Evolutionary conservation across 352 stramenopile species (phyloP).

Genomic region (Pythium phragmitis): DNA sequence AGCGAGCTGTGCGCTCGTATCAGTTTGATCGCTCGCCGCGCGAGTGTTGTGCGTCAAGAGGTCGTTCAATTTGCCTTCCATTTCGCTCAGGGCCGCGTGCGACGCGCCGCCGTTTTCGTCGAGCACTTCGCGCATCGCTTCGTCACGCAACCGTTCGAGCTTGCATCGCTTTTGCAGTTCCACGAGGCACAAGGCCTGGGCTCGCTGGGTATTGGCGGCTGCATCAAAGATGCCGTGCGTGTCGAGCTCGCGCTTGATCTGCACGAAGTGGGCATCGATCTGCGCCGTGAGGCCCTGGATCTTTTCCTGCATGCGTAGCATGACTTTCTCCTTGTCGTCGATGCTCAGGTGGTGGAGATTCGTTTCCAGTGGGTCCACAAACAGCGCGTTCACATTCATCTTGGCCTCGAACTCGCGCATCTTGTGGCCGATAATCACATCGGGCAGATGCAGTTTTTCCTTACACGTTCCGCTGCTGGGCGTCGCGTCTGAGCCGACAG

Average conservation of each 20-base stretch:
- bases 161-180: constrained; percentile 65
- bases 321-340: constrained; percentile 74
- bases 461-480: neutral
- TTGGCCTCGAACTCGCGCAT: constrained; percentile 80
- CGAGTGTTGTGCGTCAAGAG: constrained; percentile 16
- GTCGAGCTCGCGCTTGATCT: constrained; percentile 52
- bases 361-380: constrained; percentile 57
- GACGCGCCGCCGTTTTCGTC: constrained; percentile 10
- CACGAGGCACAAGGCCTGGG: constrained; percentile 67
- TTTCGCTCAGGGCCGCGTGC: constrained; percentile 13
- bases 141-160: constrained; percentile 58
- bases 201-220: constrained; percentile 53
- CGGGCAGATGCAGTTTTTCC: constrained; percentile 58
- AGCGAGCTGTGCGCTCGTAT: constrained; percentile 6
- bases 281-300: constrained; percentile 59
- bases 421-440: constrained; percentile 75
- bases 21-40: neutral
- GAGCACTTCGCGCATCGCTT: constrained; percentile 58
- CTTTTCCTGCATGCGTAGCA: constrained; percentile 66
- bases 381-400: constrained; percentile 45
- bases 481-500: neutral
- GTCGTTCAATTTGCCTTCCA: constrained; percentile 26
- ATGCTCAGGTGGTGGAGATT: constrained; percentile 53
- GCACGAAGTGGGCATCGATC: constrained; percentile 55
- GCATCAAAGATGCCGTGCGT: constrained; percentile 63